These are phyloP conservation scores for Naegleria lovaniensis DNA, from an alignment of 208 protist genomes.

Conservation along the genomic window DNA sequence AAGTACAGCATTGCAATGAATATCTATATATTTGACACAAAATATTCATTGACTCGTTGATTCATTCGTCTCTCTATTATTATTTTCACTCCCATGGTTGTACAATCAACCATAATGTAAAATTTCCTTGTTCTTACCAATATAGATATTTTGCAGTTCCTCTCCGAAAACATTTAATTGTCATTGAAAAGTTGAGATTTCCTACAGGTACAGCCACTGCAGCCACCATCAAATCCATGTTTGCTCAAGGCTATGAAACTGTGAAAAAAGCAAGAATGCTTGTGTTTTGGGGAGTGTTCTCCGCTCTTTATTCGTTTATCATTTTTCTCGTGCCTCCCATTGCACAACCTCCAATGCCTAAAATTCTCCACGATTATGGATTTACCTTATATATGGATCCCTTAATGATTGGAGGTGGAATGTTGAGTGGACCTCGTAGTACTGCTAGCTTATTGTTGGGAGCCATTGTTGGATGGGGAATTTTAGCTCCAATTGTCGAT, in stretches of 20 bases:
- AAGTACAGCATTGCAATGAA: not conserved
- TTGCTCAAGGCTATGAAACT: conserved; percentile 9
- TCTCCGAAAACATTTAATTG: not conserved
- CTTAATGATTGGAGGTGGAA: conserved; percentile 16
- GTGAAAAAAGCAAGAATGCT: not conserved
- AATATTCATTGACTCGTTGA: no score
- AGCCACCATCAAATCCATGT: conserved; percentile 18
- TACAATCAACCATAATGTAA: no score
- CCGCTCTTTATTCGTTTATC: not conserved
- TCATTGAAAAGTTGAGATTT: not conserved
- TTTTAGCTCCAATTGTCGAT: not conserved
- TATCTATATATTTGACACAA: no score
- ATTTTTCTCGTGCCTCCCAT: not conserved
- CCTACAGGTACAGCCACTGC: conserved; percentile 8
- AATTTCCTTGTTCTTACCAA: no score
- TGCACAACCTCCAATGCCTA: conserved; percentile 17
- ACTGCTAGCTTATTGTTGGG: not conserved
- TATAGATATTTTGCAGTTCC: conserved; percentile 26
- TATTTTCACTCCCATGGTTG: no score
- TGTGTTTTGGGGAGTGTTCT: not conserved
- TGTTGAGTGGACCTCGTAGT: not conserved
- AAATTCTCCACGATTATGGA: not conserved
- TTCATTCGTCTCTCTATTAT: no score
- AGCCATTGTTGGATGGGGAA: not conserved
- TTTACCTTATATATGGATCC: not conserved